Conservation (phyloP, 495 filamentous ascomycete species). For the Aspergillus cristatus region DNA sequence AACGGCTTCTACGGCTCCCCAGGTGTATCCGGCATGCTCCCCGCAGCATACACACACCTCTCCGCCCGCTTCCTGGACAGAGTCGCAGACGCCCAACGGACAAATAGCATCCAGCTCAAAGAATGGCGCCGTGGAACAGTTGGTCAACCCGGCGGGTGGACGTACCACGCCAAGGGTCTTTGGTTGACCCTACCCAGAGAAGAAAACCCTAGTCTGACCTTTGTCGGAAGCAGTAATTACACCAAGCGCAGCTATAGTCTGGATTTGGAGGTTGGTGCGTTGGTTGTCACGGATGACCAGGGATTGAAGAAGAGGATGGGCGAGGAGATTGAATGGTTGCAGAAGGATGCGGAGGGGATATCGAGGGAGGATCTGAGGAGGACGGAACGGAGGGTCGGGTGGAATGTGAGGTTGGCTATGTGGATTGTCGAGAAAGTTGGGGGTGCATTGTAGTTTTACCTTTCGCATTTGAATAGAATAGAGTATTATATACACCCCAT, state of each 20-base stretch:
- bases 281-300: conserved; percentile 75
- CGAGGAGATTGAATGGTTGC: conserved; percentile 70
- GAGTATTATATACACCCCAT: background rate
- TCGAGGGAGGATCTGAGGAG: conserved; percentile 66
- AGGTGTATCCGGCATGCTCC: conserved; percentile 82
- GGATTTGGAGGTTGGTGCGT: conserved; percentile 77
- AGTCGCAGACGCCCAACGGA: conserved; percentile 48
- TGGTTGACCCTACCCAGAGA: conserved; percentile 70
- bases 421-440: conserved; percentile 73
- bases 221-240: conserved; percentile 92
- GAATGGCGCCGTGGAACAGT: conserved; percentile 87
- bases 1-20: conserved; percentile 93
- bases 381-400: conserved; percentile 71
- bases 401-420: conserved; percentile 83
- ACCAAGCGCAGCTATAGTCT: conserved; percentile 87
- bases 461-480: background rate
- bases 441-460: conserved; percentile 47
- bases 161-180: conserved; percentile 94
- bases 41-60: conserved; percentile 83
- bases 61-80: conserved; percentile 70
- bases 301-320: conserved; percentile 61
- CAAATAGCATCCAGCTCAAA: conserved; percentile 60
- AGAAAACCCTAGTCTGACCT: conserved; percentile 58
- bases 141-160: conserved; percentile 77
- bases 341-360: conserved; percentile 57